These are phyloP conservation scores for Aspergillus nanangensis DNA, from an alignment of 495 filamentous ascomycete genomes.

Conservation along the genomic window DNA sequence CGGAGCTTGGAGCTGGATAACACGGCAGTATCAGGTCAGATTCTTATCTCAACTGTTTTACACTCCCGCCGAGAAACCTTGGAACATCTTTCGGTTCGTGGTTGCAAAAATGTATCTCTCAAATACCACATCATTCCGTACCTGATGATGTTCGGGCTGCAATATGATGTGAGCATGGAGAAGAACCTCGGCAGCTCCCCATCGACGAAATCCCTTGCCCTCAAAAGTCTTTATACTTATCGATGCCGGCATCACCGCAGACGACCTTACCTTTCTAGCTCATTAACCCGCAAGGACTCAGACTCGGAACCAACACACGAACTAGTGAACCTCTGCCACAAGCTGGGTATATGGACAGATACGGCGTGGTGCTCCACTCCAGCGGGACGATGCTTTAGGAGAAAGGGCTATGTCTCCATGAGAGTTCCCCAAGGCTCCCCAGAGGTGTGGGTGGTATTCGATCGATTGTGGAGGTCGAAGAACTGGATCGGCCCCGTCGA, in stretches of 20 bases:
- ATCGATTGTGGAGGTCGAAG: conserved; percentile 56
- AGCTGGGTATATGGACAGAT: conserved; percentile 59
- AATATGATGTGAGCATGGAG: conserved; percentile 40
- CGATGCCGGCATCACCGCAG: conserved; percentile 58
- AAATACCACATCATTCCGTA: conserved; percentile 63
- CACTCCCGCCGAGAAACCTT: conserved; percentile 48
- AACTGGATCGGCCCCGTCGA: conserved; percentile 52
- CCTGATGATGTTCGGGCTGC: conserved; percentile 45
- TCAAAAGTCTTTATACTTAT: conserved; percentile 59
- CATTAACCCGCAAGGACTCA: conserved; percentile 52
- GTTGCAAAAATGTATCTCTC: conserved; percentile 62
- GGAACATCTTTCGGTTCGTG: conserved; percentile 56
- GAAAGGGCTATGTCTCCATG: conserved; percentile 54
- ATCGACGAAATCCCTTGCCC: conserved; percentile 37
- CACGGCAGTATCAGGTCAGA: conserved; percentile 55
- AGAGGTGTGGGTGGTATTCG: conserved; percentile 62
- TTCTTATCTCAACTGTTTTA: conserved; percentile 49
- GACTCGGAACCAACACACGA: conserved; percentile 61
- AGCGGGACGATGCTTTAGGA: conserved; percentile 51
- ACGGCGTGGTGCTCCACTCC: conserved; percentile 62
- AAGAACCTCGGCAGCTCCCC: conserved; percentile 28
- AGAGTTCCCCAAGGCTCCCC: conserved; percentile 46
- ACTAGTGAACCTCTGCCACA: conserved; percentile 57
- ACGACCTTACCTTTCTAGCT: conserved; percentile 53
- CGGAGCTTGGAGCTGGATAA: conserved; percentile 56